Evolutionary conservation across 495 filamentous ascomycete genomes (phyloP).

Genomic region (Penicillium coprophilum): DNA sequence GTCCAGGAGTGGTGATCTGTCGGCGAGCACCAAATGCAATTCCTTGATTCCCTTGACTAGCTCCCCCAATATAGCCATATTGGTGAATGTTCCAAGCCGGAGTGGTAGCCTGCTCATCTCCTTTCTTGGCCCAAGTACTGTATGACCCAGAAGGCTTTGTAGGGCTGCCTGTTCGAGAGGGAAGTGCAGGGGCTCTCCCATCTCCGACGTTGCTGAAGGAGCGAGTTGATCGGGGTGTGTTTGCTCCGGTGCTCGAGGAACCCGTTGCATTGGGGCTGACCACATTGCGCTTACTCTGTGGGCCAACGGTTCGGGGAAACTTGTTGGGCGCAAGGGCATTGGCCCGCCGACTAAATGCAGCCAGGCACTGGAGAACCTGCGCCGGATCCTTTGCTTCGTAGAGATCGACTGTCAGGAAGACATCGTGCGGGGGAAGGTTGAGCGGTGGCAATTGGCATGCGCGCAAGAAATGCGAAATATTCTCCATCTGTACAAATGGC

Average conservation of each 20-base stretch:
- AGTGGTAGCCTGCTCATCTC: slow-evolving; percentile 73
- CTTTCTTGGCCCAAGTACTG: slow-evolving; percentile 88
- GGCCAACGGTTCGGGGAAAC: slow-evolving; percentile 70
- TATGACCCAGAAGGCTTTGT: slow-evolving; percentile 58
- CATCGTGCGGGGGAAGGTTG: slow-evolving; percentile 86
- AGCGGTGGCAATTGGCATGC: slow-evolving; percentile 82
- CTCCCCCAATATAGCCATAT: slow-evolving; percentile 98
- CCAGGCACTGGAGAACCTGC: slow-evolving; percentile 91
- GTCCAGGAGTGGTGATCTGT: slow-evolving; percentile 85
- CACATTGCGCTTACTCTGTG: slow-evolving; percentile 56
- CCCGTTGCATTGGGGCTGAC: slow-evolving; percentile 74
- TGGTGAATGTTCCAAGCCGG: slow-evolving; percentile 99
- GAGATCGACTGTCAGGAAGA: slow-evolving; percentile 96
- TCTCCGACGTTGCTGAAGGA: slow-evolving; percentile 70
- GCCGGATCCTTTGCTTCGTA: slow-evolving; percentile 96
- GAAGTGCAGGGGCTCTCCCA: slow-evolving; percentile 49
- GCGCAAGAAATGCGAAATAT: slow-evolving; percentile 93
- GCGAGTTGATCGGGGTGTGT: slow-evolving; percentile 45
- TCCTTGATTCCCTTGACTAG: slow-evolving; percentile 92
- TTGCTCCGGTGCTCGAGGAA: slow-evolving; percentile 42
- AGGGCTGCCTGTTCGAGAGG: slow-evolving; percentile 59
- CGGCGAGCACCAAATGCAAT: slow-evolving; percentile 86
- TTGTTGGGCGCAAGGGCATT: slow-evolving; percentile 69
- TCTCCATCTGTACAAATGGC: slow-evolving; percentile 99
- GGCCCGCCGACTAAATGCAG: slow-evolving; percentile 86